Conservation (phyloP, 2,329 filamentous ascomycete genomes). For the Chaetomium strumarium region DNA sequence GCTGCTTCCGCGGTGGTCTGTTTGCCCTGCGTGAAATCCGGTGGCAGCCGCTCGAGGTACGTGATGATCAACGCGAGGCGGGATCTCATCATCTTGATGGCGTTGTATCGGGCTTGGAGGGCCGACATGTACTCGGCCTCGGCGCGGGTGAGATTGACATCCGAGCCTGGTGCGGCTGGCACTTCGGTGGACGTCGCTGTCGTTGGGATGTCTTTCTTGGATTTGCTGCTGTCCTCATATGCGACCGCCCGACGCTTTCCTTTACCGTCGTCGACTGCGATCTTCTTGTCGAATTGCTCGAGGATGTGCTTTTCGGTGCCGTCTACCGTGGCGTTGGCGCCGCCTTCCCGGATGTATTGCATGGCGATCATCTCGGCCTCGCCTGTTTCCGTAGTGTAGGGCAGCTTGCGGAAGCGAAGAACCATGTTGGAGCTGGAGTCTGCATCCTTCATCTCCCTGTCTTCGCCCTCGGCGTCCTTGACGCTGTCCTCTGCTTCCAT, state of each 20-base stretch:
- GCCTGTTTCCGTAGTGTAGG: constrained; percentile 85
- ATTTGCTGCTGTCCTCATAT: constrained; percentile 22
- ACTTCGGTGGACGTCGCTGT: not conserved
- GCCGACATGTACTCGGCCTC: constrained; percentile 58
- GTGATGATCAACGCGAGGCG: constrained; percentile 64
- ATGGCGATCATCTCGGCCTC: constrained; percentile 98
- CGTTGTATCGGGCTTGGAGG: constrained; percentile 83
- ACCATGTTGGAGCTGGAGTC: constrained; percentile 43
- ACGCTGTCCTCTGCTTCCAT: constrained; percentile 49
- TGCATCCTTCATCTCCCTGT: constrained; percentile 67
- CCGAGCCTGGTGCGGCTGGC: constrained; percentile 31
- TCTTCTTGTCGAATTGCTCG: constrained; percentile 35
- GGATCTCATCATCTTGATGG: constrained; percentile 85
- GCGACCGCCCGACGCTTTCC: constrained; percentile 39
- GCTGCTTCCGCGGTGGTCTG: constrained; percentile 30
- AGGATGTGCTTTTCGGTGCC: constrained; percentile 29
- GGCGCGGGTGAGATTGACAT: constrained; percentile 46
- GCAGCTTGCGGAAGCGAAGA: constrained; percentile 74
- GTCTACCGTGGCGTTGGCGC: constrained; percentile 69
- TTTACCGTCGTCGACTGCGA: constrained; percentile 43
- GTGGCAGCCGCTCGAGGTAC: constrained; percentile 71
- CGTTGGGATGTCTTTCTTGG: constrained; percentile 21
- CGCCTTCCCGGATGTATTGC: constrained; percentile 82
- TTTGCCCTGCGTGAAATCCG: constrained; percentile 52
- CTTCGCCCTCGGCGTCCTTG: constrained; percentile 37